Evolutionary conservation across 345 rosid genomes (phyloP).

Genomic region (Rhodamnia argentea): DNA sequence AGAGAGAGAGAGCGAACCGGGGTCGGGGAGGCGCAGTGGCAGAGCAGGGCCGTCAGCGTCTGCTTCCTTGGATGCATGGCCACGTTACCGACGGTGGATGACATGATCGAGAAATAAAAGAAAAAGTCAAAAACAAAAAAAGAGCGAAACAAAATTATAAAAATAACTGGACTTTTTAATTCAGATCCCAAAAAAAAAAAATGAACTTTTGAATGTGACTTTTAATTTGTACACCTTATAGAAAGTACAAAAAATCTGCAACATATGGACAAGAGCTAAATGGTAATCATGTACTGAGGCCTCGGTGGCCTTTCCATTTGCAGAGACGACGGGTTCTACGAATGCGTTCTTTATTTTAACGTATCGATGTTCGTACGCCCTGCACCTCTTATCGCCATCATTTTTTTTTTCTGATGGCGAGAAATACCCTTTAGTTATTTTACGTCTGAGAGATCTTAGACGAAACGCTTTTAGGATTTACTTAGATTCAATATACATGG

Average conservation of each 20-base stretch:
- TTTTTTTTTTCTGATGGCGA: too few relatives aligned
- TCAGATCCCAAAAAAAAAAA: too few relatives aligned
- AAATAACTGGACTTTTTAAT: neutral
- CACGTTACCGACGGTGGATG: neutral
- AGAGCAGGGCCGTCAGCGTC: neutral
- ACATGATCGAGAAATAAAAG: neutral
- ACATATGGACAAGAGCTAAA: neutral
- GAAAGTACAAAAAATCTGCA: neutral
- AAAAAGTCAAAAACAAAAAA: too few relatives aligned
- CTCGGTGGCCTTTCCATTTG: too few relatives aligned
- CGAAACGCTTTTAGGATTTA: too few relatives aligned
- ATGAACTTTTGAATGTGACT: neutral
- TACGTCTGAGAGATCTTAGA: too few relatives aligned
- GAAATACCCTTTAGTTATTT: too few relatives aligned
- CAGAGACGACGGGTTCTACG: accelerated
- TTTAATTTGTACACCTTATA: neutral
- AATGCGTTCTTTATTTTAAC: too few relatives aligned
- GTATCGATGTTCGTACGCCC: too few relatives aligned
- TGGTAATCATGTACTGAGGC: neutral
- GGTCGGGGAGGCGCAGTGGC: neutral
- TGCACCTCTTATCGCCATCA: too few relatives aligned
- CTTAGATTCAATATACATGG: too few relatives aligned
- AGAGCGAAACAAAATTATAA: too few relatives aligned
- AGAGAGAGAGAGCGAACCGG: neutral
- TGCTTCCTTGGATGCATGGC: neutral